Evolutionary conservation across 352 stramenopile genomes (phyloP).

Genomic region (Globisporangium splendens): DNA sequence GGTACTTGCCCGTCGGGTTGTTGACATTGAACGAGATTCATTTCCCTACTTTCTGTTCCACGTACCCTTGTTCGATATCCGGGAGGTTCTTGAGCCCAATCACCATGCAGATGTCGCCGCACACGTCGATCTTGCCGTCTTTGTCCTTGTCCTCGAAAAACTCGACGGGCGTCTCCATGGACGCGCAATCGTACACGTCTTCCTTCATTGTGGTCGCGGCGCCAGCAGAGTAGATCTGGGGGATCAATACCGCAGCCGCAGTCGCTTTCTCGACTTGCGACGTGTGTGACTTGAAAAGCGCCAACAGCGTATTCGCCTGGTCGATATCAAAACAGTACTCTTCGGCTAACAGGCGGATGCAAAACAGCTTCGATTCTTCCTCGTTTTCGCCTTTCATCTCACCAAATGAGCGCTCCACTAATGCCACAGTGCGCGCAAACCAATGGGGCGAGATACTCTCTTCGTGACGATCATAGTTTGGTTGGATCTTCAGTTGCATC

Average conservation of each 20-base stretch:
- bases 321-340: conserved; percentile 58
- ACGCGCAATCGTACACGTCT: conserved; percentile 54
- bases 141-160: conserved; percentile 82
- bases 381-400: conserved; percentile 36
- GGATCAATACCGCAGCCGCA: conserved; percentile 56
- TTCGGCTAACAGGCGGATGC: conserved; percentile 56
- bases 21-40: conserved; percentile 74
- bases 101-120: conserved; percentile 73
- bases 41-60: conserved; percentile 70
- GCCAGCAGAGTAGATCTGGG: conserved; percentile 41
- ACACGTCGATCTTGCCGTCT: conserved; percentile 79
- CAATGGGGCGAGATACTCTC: conserved; percentile 38
- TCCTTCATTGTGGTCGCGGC: conserved; percentile 15
- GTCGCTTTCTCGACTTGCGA: conserved; percentile 70
- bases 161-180: conserved; percentile 47
- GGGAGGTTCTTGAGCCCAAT: conserved; percentile 63
- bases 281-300: conserved; percentile 58
- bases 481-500: conserved; percentile 56
- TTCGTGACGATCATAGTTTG: conserved; percentile 57
- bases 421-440: conserved; percentile 32
- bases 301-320: conserved; percentile 50
- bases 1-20: conserved; percentile 66
- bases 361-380: conserved; percentile 58
- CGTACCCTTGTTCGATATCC: conserved; percentile 62
- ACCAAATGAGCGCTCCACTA: conserved; percentile 46